These are phyloP conservation scores for Paramecium sexaurelia DNA, from an alignment of 73 alveolate genomes.

Conservation along the genomic window DNA sequence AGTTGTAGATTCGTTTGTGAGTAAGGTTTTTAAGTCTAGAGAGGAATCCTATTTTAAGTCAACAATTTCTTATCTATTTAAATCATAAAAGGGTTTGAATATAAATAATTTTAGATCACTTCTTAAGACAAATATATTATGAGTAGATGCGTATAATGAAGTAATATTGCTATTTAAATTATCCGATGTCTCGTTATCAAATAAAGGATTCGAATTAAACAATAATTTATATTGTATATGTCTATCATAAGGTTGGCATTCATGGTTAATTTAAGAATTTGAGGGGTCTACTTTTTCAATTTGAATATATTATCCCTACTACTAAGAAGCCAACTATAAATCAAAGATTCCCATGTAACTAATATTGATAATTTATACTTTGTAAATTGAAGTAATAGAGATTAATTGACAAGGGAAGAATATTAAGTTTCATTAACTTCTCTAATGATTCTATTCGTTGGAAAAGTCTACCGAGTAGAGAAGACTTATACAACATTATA, in stretches of 20 bases:
- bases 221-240: background rate
- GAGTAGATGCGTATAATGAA: background rate
- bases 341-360: background rate
- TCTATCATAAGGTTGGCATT: slow-evolving; percentile 17
- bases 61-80: background rate
- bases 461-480: background rate
- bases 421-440: background rate
- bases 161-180: background rate
- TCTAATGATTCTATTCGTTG: background rate
- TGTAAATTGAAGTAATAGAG: background rate
- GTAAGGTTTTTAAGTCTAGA: background rate
- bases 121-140: background rate
- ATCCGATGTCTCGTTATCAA: background rate
- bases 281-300: background rate
- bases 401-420: background rate
- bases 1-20: background rate
- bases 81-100: background rate
- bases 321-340: background rate
- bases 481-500: background rate
- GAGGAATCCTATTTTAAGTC: background rate
- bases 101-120: background rate
- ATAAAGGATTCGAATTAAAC: background rate
- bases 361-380: background rate
- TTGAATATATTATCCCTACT: background rate
- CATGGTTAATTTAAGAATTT: background rate